phyloP scores from a whole-genome alignment of 1,284 basidiomycete genomes.

The Ceratobasidium sp. region DNA sequence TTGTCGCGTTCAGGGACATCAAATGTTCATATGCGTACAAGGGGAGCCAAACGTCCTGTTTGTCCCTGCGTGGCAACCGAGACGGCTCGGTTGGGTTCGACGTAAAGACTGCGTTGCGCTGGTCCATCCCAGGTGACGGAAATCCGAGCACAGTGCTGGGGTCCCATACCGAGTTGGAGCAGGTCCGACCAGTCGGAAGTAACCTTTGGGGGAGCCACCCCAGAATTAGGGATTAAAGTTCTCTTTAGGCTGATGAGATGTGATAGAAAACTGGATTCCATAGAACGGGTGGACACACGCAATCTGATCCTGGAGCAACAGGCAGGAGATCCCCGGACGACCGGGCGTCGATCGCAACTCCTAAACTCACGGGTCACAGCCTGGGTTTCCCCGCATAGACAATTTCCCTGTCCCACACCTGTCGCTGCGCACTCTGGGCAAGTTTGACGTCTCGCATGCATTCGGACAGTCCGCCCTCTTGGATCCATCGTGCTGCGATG shows the following conservation, averaged over 20 bases:
- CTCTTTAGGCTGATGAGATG: neutral
- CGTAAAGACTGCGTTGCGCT: no score
- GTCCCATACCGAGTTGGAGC: no score
- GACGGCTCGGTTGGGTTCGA: no score
- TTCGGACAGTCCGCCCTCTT: conserved; percentile 41
- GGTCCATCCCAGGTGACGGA: no score
- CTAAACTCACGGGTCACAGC: conserved; percentile 4
- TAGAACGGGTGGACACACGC: neutral
- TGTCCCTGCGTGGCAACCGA: no score
- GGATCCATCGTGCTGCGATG: conserved; percentile 9
- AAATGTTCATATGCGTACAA: no score
- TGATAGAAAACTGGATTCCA: neutral
- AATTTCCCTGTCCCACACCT: conserved; percentile 1
- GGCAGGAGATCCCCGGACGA: neutral
- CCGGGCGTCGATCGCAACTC: no score
- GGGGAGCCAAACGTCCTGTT: no score
- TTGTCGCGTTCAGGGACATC: no score
- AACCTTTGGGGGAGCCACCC: conserved; percentile 19
- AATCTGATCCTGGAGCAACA: neutral
- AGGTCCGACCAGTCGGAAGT: conserved; percentile 6
- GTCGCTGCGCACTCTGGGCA: neutral
- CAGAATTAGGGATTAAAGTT: conserved; percentile 14
- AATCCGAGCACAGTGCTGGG: no score
- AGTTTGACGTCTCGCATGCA: neutral
- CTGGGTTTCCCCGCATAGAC: neutral